Percentiles rank a stretch among this genome's conserved stretches.
phyloP scores from a whole-genome alignment of 371 early-diverging fungal species.

The Umbelopsis sp. region DNA sequence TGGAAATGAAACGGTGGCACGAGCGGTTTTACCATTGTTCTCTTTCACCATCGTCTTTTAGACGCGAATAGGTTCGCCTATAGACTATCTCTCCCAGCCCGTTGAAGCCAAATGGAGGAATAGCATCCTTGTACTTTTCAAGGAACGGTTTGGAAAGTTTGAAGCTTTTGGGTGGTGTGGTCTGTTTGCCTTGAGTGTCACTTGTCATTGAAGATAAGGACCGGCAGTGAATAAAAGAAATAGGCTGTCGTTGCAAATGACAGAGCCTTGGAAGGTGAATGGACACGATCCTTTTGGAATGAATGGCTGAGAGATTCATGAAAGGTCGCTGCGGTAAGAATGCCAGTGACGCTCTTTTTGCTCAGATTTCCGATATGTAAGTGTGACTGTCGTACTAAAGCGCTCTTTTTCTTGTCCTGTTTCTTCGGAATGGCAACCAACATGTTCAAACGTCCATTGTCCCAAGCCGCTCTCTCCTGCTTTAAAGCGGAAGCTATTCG shows the following conservation, averaged over 20 bases:
- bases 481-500: background rate
- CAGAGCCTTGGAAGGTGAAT: background rate
- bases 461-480: background rate
- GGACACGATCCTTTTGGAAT: background rate
- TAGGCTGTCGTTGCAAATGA: background rate
- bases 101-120: conserved; percentile 46
- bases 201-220: conserved; percentile 2
- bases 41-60: conserved; percentile 27
- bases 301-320: background rate
- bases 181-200: background rate
- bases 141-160: conserved; percentile 20
- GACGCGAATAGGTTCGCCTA: conserved; percentile 40
- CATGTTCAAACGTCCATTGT: background rate
- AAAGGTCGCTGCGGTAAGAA: background rate
- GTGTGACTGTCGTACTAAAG: background rate
- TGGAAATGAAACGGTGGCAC: background rate
- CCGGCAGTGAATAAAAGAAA: background rate
- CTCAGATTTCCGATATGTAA: too few species aligned
- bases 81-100: conserved; percentile 50
- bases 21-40: conserved; percentile 32
- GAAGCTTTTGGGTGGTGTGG: conserved; percentile 5
- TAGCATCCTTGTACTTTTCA: conserved; percentile 22
- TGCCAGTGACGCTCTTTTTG: background rate
- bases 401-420: background rate
- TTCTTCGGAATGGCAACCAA: background rate